Evolutionary conservation across 441 rosid genomes (phyloP), one percentile per base, ranked within the genome.

Genomic region (Erysimum cheiri): DNA sequence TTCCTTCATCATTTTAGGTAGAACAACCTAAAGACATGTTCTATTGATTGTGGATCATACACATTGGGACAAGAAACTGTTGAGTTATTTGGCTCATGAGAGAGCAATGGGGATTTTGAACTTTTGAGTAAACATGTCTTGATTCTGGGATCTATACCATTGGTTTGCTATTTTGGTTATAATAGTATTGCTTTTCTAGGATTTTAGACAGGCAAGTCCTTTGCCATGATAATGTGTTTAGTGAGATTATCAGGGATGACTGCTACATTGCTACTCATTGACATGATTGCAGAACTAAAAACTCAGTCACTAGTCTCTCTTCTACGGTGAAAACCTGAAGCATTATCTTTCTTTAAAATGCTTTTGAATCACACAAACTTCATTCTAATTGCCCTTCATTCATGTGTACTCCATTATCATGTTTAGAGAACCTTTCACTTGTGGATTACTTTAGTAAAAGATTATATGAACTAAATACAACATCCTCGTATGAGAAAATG

Each of bases 21-120:
- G 5, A 47, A 46, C 5, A 32, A 17, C 61, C 32, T 41, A 5
- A 9, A 22, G 13, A 3, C 15, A 19, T 52, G 6, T 2, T 43
- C 3, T 35, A 5, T 72, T 12, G 46, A 8, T 39, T 57, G 0
- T 26, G 59, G 57, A 28, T 64, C 70, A 64, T 12, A 44, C 49
- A 37, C 59, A 55, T 53, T 14, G 47, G 10, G 48, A 22, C 33
- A 55, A 12, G 69, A 63, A 55, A 35, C 50, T 68, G 40, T 24
- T 39, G 40, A 12, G 29, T 22, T 24, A 0, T n/a, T n/a, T 31
- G 28, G 57, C 24, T 52, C 8, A 50, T 19, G 13, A 29, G 22
- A 59, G 14, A 48, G 13, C 39, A 28, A 48, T 55, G 44, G 1
- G 56, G 40, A 7, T 46, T 13, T 19, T 41, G 19, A 39, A 54